Evolutionary conservation across 2,329 filamentous ascomycete genomes (phyloP).

Genomic region (Elsinoe ampelina): DNA sequence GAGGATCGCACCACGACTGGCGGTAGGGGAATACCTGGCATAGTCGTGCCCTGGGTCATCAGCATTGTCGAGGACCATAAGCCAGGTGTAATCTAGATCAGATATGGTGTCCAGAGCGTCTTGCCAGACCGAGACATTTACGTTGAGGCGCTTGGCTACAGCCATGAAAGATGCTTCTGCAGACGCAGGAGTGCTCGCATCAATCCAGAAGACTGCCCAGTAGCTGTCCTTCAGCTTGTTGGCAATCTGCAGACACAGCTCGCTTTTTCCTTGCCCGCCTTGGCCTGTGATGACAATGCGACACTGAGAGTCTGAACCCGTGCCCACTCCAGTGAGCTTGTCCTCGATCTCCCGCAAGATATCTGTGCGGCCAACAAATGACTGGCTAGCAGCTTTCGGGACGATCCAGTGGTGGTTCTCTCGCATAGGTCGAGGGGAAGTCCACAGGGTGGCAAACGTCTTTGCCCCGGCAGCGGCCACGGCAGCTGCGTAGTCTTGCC

Average conservation of each 20-base stretch:
- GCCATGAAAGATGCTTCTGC: background rate
- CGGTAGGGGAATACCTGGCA: background rate
- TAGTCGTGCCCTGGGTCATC: background rate
- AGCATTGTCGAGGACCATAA: background rate
- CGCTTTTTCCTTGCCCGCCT: background rate
- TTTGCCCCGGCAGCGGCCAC: conserved; percentile 14
- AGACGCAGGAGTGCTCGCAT: background rate
- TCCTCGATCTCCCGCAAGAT: background rate
- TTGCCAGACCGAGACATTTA: background rate
- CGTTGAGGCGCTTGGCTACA: background rate
- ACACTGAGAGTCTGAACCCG: background rate
- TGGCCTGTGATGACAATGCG: background rate
- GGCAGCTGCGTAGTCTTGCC: conserved; percentile 2
- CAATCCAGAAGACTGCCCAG: background rate
- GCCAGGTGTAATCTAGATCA: background rate
- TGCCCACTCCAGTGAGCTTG: background rate
- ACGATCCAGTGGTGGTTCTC: background rate
- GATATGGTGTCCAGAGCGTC: background rate
- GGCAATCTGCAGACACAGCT: background rate
- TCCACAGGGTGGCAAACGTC: background rate
- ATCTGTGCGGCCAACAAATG: background rate
- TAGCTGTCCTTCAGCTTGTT: background rate
- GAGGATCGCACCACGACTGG: background rate
- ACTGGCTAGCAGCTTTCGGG: background rate
- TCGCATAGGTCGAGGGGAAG: too few relatives aligned